Base-by-base conservation (phyloP, 352 stramenopile species). In the Globisporangium nagaii region DNA sequence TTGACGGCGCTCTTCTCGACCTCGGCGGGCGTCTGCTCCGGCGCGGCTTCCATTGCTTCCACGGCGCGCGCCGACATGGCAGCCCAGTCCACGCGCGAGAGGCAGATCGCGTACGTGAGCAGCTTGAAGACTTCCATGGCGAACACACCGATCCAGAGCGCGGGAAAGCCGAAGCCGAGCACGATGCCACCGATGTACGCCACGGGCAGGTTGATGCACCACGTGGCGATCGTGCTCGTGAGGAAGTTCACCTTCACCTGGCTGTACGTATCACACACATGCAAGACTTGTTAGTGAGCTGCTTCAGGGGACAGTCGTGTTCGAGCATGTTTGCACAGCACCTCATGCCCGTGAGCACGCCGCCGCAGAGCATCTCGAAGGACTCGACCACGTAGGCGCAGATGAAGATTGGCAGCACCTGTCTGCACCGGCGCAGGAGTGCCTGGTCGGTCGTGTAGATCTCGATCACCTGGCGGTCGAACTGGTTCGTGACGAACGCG, bases 311-410 rank as follows among this genome's bases (percentile, higher is more conserved):
- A 54, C 60, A 15, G 19, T 15, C 9, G 12, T 4, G 10, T 31
- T 31, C 15, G 24, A 12, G 13, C 13, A n/a, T 25, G 12, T 31
- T 12, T 10, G 25, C 17, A 41, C 3, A 22, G 19, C 20, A 85
- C 71, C 79, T 82, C 77, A 90, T 88, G 41, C 77, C 80, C 17
- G 75, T 88, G 43, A 90, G 62, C 39, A 80, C 70, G 12, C 75
- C 66, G 32, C 67, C 65, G 22, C 72, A 67, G 4, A 86, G 63
- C 51, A 88, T 78, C 61, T 90, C 75, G 24, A 87, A 37, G 11
- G 80, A 71, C 52, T 90, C 73, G 46, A 90, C 56, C 20, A 79
- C 63, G 52, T 79, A 90, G 2, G 75, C 75, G 22, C 56, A 52
- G 25, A 88, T 65, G 45, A 88, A 88, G 31, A 88, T 62, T 12